Conservation (phyloP, 257 asterid genomes). For the Thymus quinquecostatus region DNA sequence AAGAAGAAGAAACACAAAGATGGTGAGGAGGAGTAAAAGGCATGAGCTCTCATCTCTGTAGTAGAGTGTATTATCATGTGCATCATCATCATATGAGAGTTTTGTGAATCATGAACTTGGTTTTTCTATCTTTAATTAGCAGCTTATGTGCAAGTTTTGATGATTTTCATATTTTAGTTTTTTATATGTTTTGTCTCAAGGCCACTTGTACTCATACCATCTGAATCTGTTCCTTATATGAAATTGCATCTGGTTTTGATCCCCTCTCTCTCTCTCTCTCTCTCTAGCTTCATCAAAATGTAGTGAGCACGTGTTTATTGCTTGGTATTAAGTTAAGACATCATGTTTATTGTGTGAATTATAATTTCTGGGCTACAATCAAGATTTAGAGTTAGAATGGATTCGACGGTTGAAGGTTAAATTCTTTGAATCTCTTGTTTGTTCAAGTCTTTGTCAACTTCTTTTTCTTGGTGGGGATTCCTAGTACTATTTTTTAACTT, state of each 20-base stretch:
- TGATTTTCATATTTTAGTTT: background rate
- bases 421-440: background rate
- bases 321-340: no score
- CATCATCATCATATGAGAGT: constrained; percentile 11
- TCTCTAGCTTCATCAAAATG: no score
- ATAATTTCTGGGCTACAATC: no score
- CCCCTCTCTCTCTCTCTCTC: background rate
- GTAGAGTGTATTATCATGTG: constrained; percentile 30
- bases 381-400: no score
- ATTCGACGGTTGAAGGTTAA: no score
- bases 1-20: constrained; percentile 76
- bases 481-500: background rate
- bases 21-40: constrained; percentile 42
- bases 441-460: background rate
- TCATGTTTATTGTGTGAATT: no score
- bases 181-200: constrained; percentile 11
- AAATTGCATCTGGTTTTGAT: constrained; percentile 14
- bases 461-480: background rate
- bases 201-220: constrained; percentile 25
- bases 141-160: constrained; percentile 28
- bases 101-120: constrained; percentile 18
- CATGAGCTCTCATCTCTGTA: no score
- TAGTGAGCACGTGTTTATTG: no score
- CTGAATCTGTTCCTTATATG: constrained; percentile 29
- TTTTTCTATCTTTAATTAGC: constrained; percentile 19